phyloP scores from a whole-genome alignment of 1,284 basidiomycete genomes.

The Cryptococcus maquisensis region DNA sequence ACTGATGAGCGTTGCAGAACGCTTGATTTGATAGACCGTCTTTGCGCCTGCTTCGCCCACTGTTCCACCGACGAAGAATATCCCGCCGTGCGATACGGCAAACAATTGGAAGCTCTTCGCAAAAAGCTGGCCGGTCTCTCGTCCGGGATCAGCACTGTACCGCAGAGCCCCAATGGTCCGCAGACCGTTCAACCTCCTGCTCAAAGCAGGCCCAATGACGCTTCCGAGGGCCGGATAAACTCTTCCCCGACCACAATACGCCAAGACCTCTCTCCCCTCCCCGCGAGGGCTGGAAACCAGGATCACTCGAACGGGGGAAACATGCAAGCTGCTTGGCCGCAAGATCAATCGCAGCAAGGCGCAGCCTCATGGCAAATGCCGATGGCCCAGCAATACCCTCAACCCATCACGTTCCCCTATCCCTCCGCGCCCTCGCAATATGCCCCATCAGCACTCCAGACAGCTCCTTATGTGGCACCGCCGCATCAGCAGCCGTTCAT shows the following conservation, averaged over 20 bases:
- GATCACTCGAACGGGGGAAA: too few relatives aligned
- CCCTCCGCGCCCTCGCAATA: conserved; percentile 5
- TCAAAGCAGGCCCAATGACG: neutral
- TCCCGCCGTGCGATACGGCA: conserved; percentile 43
- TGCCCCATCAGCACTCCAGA: neutral
- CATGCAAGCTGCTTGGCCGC: too few relatives aligned
- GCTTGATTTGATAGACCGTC: conserved; percentile 38
- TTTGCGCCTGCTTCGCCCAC: conserved; percentile 35
- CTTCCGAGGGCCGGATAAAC: neutral
- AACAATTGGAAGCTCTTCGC: conserved; percentile 33
- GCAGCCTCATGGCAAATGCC: conserved; percentile 5
- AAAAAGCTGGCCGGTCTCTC: conserved; percentile 34
- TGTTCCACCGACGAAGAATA: conserved; percentile 41
- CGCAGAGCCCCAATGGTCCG: conserved; percentile 27
- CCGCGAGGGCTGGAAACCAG: too few relatives aligned
- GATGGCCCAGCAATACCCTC: neutral
- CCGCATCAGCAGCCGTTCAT: conserved; percentile 33
- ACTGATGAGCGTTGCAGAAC: conserved; percentile 18
- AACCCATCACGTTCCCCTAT: conserved; percentile 12
- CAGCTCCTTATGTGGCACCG: conserved; percentile 16
- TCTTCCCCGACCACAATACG: neutral
- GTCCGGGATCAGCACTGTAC: conserved; percentile 12
- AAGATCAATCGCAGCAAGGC: neutral
- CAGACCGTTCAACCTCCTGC: conserved; percentile 23
- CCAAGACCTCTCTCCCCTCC: too few relatives aligned